Evolutionary conservation across 805 yeast genomes (phyloP), one percentile per base, ranked within the genome.

Genomic region (Candida dendrica): DNA sequence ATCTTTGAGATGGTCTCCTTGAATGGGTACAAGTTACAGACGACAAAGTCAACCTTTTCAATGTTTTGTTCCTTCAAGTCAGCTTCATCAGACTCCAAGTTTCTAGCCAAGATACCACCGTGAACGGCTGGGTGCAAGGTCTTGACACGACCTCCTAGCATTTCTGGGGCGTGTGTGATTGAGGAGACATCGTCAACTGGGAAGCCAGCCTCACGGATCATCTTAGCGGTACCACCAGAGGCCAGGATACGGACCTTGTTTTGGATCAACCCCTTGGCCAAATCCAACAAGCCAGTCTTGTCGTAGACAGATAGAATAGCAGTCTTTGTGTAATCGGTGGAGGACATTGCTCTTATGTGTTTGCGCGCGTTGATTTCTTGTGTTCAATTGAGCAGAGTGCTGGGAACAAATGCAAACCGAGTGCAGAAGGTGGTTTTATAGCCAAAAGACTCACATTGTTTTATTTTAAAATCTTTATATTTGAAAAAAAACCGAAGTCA

Each of bases 91-190:
- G 84, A 72, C 55, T 85, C 95, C 63, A 88, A 75, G 69, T 93
- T 79, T 71, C 98, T 81, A 40, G 98, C 98, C 53, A 93, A 76
- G 58, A 93, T 93, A 60, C 95, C 95, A 56, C 96, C 98, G 65
- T 93, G 98, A 47, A 93, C 96, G 26, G 98, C 98, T 34, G 98
- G 98, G 64, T 93, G 98, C 56, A 93, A 74, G 46, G 98, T 93
- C 73, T 93, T 93, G 55, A 93, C 98, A 69, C 98, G 79, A 50
- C 98, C 98, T 49, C 97, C 96, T 53, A 93, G 75, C 96, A 93
- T 93, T 68, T 93, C 98, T 41, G 98, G 98, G 34, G 98, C 98
- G 60, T 93, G 96, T 31, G 98, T 93, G 63, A 93, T 88, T 45
- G 93, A 64, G 34, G 95, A 81, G 34, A 93, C 96, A 60, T 93